Percentiles rank a stretch among this genome's conserved stretches.
Conservation (phyloP, 2,329 filamentous ascomycete genomes). For the Xylariaceae sp. region DNA sequence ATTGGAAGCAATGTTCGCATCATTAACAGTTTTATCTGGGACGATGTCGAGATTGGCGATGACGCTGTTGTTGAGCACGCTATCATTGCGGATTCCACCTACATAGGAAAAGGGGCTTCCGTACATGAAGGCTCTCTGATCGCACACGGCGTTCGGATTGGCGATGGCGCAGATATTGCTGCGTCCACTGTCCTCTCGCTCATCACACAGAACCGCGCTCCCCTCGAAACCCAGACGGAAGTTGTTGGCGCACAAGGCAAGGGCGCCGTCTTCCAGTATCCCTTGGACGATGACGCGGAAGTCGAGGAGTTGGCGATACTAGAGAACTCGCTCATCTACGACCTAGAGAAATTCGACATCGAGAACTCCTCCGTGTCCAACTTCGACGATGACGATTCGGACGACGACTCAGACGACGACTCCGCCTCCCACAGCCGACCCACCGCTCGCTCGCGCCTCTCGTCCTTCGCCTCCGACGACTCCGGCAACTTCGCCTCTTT, state of each 20-base stretch:
- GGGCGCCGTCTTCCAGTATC: slow-evolving; percentile 44
- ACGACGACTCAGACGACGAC: slow-evolving; percentile 60
- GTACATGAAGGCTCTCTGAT: slow-evolving; percentile 71
- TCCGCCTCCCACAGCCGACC: slow-evolving; percentile 46
- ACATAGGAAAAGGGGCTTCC: slow-evolving; percentile 64
- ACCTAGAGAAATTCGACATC: slow-evolving; percentile 47
- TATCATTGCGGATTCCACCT: slow-evolving; percentile 68
- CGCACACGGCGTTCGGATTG: slow-evolving; percentile 70
- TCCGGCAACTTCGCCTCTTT: slow-evolving; percentile 61
- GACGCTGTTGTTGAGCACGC: slow-evolving; percentile 64
- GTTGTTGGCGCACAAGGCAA: slow-evolving; percentile 48
- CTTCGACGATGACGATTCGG: slow-evolving; percentile 58
- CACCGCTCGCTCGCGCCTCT: slow-evolving; percentile 61
- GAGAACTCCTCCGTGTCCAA: slow-evolving; percentile 53
- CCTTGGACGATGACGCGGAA: slow-evolving; percentile 46
- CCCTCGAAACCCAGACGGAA: slow-evolving; percentile 38
- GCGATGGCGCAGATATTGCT: slow-evolving; percentile 50
- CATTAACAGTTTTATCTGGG: slow-evolving; percentile 81
- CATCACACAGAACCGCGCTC: slow-evolving; percentile 35
- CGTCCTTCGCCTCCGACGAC: slow-evolving; percentile 68
- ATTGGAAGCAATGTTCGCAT: slow-evolving; percentile 82
- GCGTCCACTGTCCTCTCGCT: slow-evolving; percentile 36
- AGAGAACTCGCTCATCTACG: slow-evolving; percentile 53
- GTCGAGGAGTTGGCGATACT: slow-evolving; percentile 46
- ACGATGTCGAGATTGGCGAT: slow-evolving; percentile 72